Evolutionary conservation across 2,329 filamentous ascomycete species (phyloP), one percentile per base, ranked within the genome.

Genomic region (Zopfia rhizophila): DNA sequence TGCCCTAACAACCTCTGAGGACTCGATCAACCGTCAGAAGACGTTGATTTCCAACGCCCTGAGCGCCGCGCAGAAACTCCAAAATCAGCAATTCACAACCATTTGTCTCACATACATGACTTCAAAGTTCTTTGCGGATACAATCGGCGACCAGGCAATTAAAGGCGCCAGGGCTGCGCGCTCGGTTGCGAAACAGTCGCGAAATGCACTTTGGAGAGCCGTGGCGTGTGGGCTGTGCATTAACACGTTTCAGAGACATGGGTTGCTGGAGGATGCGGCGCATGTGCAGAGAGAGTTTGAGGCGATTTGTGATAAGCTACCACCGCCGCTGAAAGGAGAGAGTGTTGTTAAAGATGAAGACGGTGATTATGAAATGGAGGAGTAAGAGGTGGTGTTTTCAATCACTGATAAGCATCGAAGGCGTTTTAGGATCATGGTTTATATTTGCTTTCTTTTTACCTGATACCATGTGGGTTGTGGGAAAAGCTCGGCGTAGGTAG

Each of bases 81-180:
- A 80, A 42, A 96, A 96, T 66, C 84, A 84, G 21, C 89, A 95
- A 55, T 87, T 92, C 41, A 81, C 91, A n/a, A 87, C 87, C 35
- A 88, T 97, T 54, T 86, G 88, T 5, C 82, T 97, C 48, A 91
- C 86, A 57, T 86, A 94, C 55, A 95, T 97, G 88, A 88, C 89
- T 39, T 85, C 82, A 63, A 83, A 86, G 38, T 88, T 96, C 62
- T 97, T 92, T 70, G 86, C 87, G 32, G 88, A 88, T 48, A 87
- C 92, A 11, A 84, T 95, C 3, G 91, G 91, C 37, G 73, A 75
- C 25, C 77, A 80, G 55, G 73, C 83, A 2, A 73, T 81, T 31
- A 78, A 79, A 47, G 81, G 80, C 32, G 70, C 58, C 33, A 51
- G 46, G 46, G 73, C 56, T 35, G 70, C 52, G 33, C 40, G 61